Evolutionary conservation across 2,329 filamentous ascomycete genomes (phyloP), one percentile per base, ranked within the genome.

Genomic region (Lachnellula arida): DNA sequence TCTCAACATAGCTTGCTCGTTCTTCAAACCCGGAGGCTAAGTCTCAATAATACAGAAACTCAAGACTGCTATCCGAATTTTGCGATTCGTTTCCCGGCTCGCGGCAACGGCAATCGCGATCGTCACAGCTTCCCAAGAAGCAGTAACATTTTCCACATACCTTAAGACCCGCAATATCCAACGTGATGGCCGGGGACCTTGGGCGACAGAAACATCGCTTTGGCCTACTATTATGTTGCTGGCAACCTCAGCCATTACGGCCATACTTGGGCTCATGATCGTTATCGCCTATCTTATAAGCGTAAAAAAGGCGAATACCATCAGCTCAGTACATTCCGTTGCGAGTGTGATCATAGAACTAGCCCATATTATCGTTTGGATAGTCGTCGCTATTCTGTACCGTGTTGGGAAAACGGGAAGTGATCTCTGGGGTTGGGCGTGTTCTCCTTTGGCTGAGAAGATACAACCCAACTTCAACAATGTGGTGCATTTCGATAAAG

Each of bases 371-470:
- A 23, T 57, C 0, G 49, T 56, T 11, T 65, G 56, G 63, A 54
- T 63, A 23, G 56, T 53, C 2, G 58, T 62, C 2, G 61, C 57
- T 2, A 49, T 58, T 28, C 25, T 56, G 22, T 64, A 63, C 54
- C 48, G 61, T 15, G 51, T 57, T 3, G 61, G 59, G 1, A 65
- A 58, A 52, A 60, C 53, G 3, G 61, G 58, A 11, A 60, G 58
- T 8, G 56, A 65, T 55, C 54, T 65, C 3, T 65, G 60, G 63
- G 59, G 58, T 2, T 65, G 63, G 60, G 61, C 60, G 1, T 65
- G 59, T 46, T 59, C 51, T 35, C 55, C 55, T 11, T 5, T 51
- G 5, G 61, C 61, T 8, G 35, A 60, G 17, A 57, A 56, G 11
- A 62, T 63, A 14, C 63, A 65, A 43, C 55, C 53, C 6, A 57